Conservation (phyloP, 441 rosid genomes). For the Breynia disticha region DNA sequence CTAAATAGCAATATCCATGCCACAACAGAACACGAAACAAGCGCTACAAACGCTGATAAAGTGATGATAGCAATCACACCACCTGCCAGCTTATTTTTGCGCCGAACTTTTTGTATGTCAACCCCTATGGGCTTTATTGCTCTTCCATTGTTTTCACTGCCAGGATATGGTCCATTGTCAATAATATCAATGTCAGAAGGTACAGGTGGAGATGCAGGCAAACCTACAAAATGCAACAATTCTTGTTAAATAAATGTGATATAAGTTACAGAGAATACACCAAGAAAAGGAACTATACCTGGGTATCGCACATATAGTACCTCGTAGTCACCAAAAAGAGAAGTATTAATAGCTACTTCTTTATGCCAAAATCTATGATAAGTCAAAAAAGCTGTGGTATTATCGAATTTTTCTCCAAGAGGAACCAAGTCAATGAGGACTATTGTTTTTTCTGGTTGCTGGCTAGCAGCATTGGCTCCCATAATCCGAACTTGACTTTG, state of each 20-base stretch:
- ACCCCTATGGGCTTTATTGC: slow-evolving; percentile 74
- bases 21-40: slow-evolving; percentile 46
- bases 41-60: slow-evolving; percentile 51
- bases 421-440: slow-evolving; percentile 93
- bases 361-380: slow-evolving; percentile 65
- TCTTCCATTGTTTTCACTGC: slow-evolving; percentile 48
- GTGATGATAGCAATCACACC: slow-evolving; percentile 60
- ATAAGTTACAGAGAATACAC: neutral
- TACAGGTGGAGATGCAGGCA: slow-evolving; percentile 88
- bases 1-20: slow-evolving; percentile 57
- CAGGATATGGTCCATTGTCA: slow-evolving; percentile 61
- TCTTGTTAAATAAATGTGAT: slow-evolving; percentile 2
- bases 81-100: slow-evolving; percentile 37
- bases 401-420: slow-evolving; percentile 93
- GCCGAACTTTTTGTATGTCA: slow-evolving; percentile 47
- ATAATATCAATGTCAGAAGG: slow-evolving; percentile 40
- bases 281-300: slow-evolving; percentile 36
- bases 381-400: slow-evolving; percentile 78
- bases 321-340: slow-evolving; percentile 77
- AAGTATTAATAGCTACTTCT: slow-evolving; percentile 60
- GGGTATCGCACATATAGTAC: slow-evolving; percentile 65
- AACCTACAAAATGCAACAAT: slow-evolving; percentile 35
- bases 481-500: slow-evolving; percentile 96
- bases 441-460: slow-evolving; percentile 72
- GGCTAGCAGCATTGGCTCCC: slow-evolving; percentile 91